Percentiles rank a stretch among this genome's conserved stretches.
Conservation (phyloP, 129 eudicot species). For the Helichrysum umbraculigerum region DNA sequence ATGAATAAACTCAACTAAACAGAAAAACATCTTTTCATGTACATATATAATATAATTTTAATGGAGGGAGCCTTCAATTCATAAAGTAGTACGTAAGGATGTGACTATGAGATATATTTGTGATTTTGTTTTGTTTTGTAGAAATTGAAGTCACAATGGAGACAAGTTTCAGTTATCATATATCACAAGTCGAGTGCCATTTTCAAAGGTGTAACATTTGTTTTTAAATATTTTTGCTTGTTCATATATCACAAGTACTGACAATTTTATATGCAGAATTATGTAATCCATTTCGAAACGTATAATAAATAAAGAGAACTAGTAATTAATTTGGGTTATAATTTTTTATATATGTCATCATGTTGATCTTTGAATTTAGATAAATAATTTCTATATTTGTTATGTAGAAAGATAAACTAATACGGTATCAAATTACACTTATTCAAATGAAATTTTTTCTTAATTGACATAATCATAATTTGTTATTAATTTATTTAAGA, state of each 20-base stretch:
- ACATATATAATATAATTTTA: conserved; percentile 3
- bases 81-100: conserved; percentile 16
- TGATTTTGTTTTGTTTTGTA: conserved; percentile 15
- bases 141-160: conserved; percentile 1
- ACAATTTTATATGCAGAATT: conserved; percentile 3
- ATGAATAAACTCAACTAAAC: conserved; percentile 7
- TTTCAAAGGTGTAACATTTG: conserved; percentile 20
- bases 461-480: too few species aligned
- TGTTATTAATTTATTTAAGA: too few species aligned
- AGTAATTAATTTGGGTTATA: too few species aligned
- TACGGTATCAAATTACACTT: too few species aligned
- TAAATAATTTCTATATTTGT: too few species aligned
- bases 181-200: conserved; percentile 1
- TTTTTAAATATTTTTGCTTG: neutral
- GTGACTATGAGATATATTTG: conserved; percentile 21
- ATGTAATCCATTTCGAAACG: neutral
- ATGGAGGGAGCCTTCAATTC: neutral
- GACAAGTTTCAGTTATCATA: conserved; percentile 10
- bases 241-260: conserved; percentile 7
- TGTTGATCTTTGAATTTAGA: too few species aligned
- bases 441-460: too few species aligned
- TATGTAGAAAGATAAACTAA: too few species aligned
- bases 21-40: conserved; percentile 21
- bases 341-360: too few species aligned
- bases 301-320: too few species aligned